Percentiles rank a stretch among this genome's conserved stretches.
Conservation (phyloP, 495 filamentous ascomycete genomes). For the Pyrenula massariospora region DNA sequence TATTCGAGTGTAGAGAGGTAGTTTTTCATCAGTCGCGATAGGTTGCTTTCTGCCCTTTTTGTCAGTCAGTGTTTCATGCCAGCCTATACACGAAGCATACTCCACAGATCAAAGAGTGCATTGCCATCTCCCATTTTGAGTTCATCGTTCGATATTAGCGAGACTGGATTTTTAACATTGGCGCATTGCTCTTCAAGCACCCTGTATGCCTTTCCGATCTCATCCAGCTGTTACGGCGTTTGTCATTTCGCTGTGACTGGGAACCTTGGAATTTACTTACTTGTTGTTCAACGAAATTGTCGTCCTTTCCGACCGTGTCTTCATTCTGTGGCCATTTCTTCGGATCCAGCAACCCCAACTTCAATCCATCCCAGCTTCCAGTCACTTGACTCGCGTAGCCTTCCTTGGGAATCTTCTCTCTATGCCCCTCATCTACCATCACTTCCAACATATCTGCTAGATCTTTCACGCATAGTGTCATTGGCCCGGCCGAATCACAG, state of each 20-base stretch:
- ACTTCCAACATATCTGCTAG: conserved; percentile 14
- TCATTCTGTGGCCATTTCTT: conserved; percentile 1
- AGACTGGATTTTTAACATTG: not conserved
- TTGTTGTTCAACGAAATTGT: not conserved
- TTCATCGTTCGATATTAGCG: not conserved
- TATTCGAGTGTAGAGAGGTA: conserved; percentile 13
- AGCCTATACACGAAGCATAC: not conserved
- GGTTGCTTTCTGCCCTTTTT: not conserved
- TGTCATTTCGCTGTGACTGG: not conserved
- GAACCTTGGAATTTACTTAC: not conserved
- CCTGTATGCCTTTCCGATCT: not conserved
- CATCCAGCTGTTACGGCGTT: not conserved
- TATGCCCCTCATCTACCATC: conserved; percentile 6
- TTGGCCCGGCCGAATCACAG: conserved; percentile 21
- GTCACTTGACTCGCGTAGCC: conserved; percentile 5
- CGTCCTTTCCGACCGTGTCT: not conserved
- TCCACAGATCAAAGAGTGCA: not conserved
- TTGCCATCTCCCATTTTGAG: not conserved
- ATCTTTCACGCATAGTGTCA: conserved; percentile 19
- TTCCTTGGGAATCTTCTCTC: conserved; percentile 1
- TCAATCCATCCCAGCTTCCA: conserved; percentile 3
- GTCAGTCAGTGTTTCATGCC: not conserved
- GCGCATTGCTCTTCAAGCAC: not conserved
- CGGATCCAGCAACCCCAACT: conserved; percentile 2
- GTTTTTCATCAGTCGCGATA: conserved; percentile 2